Evolutionary conservation across 768 basidiomycete genomes (phyloP), one percentile per base, ranked within the genome.

Genomic region (Clitopilus hobsonii): DNA sequence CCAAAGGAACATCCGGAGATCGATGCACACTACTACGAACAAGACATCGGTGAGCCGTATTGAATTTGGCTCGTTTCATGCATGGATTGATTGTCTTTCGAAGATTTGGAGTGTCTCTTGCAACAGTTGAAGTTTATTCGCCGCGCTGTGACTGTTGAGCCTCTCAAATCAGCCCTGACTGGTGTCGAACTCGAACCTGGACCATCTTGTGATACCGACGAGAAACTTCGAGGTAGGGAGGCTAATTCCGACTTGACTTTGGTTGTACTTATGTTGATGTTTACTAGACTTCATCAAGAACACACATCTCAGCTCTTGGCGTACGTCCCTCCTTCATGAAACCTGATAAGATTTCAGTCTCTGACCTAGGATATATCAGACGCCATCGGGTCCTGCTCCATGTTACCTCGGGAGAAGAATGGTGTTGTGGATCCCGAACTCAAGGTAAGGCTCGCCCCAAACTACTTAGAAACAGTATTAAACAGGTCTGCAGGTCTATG

Each of bases 361-460:
- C 65, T 22, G 68, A 65, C 18, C 26, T 52, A 11, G 49, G 27
- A 24, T 22, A 45, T 13, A 28, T 11, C 52, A 79, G 77, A 82
- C 56, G 74, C 79, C 6, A 61, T 72, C n/a, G 73, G 75, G 2
- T 70, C 78, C 1, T 74, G 70, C 51, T 78, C 79, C 2, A 82
- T 82, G 80, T 69, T 83, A 30, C 80, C 80, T 5, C 64, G 65
- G 7, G 72, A 75, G n/a, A 72, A 75, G 51, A 66, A 67, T 10
- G 80, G 81, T 27, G 80, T 82, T 6, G 81, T 82, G 2, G 75
- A 81, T 53, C 63, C 70, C 24, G 51, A 68, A 18, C 61, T 80
- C 6, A 77, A 74, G 69, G 77, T 74, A 22, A 13, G 57, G 14
- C 1, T 5, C 8, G 25, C 36, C n/a, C n/a, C n/a, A n/a, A n/a